Evolutionary conservation across 768 basidiomycete species (phyloP).

Genomic region (Crepidotus variabilis): DNA sequence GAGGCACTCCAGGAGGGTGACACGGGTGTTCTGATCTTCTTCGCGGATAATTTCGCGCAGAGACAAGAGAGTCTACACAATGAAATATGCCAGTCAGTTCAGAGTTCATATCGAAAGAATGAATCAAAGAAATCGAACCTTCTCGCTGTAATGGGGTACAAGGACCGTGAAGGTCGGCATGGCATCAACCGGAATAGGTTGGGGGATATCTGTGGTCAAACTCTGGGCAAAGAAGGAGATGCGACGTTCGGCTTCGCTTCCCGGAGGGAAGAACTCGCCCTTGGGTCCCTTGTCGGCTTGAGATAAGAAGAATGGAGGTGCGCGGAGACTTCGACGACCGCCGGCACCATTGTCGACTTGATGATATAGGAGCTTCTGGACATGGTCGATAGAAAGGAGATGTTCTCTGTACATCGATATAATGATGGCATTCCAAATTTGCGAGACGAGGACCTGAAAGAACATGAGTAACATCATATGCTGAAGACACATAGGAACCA

Average conservation of each 20-base stretch:
- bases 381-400: constrained; percentile 96
- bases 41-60: constrained; percentile 98
- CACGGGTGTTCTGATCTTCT: constrained; percentile 95
- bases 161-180: constrained; percentile 99
- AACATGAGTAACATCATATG: constrained; percentile 1
- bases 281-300: constrained; percentile 83
- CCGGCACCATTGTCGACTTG: constrained; percentile 81
- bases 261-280: constrained; percentile 88
- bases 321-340: constrained; percentile 87
- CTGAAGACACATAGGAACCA: neutral
- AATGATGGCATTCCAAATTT: constrained; percentile 99
- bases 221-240: constrained; percentile 99
- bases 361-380: constrained; percentile 96
- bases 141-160: constrained; percentile 98
- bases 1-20: constrained; percentile 95
- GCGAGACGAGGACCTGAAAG: constrained; percentile 86
- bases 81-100: constrained; percentile 9
- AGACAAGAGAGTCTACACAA: constrained; percentile 78
- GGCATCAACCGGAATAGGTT: constrained; percentile 93
- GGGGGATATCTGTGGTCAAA: constrained; percentile 90
- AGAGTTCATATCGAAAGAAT: neutral
- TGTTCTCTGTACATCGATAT: constrained; percentile 99
- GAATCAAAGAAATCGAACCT: constrained; percentile 47
- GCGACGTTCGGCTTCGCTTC: constrained; percentile 93
- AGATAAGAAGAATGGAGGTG: constrained; percentile 97